These are phyloP conservation scores for Hypoxylon sp. DNA, from an alignment of 2,329 filamentous ascomycete species.

Conservation along the genomic window DNA sequence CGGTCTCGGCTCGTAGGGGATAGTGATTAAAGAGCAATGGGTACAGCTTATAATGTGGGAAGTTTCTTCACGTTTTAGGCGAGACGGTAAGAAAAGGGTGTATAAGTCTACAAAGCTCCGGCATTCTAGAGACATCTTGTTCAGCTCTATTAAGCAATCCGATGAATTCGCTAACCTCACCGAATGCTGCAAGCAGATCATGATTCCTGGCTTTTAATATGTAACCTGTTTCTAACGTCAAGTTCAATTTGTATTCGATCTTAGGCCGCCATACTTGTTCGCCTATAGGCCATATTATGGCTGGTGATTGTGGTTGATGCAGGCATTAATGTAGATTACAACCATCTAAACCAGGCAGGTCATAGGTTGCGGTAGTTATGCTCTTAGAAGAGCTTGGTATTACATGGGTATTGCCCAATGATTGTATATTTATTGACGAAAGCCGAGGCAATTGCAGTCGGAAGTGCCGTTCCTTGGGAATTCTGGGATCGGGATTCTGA, in stretches of 20 bases:
- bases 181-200: background rate
- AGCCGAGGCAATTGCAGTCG: conserved; percentile 3
- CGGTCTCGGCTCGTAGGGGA: too few relatives aligned
- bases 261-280: background rate
- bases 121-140: background rate
- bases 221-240: background rate
- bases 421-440: background rate
- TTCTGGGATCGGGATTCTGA: background rate
- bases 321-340: background rate
- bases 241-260: background rate
- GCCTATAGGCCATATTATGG: background rate
- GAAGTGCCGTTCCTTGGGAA: background rate
- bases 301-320: background rate
- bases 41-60: too few relatives aligned
- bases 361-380: background rate
- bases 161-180: background rate
- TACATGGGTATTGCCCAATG: background rate
- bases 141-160: background rate
- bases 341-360: background rate
- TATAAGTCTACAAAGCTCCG: background rate
- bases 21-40: too few relatives aligned
- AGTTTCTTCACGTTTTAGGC: too few relatives aligned
- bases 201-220: background rate
- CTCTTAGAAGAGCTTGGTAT: background rate
- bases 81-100: background rate